Evolutionary conservation across 1,284 basidiomycete species (phyloP).

Genomic region (Thecaphora frezii): DNA sequence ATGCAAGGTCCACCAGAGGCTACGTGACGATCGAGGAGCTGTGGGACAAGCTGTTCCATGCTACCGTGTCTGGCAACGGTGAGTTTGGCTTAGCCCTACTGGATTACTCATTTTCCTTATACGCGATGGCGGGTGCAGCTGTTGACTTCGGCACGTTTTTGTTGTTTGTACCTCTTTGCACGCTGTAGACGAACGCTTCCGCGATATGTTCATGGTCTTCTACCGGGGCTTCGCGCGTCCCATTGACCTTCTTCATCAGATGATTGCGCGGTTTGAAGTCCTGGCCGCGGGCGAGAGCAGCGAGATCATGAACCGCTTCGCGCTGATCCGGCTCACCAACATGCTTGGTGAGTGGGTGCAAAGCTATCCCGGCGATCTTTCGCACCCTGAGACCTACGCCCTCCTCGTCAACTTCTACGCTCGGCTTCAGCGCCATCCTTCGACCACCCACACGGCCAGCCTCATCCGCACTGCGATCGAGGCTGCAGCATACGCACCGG

Average conservation of each 20-base stretch:
- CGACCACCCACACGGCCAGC: slow-evolving; percentile 36
- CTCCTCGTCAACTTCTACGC: slow-evolving; percentile 33
- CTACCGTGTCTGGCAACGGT: slow-evolving; percentile 43
- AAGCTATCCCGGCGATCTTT: slow-evolving; percentile 53
- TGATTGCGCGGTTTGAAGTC: slow-evolving; percentile 40
- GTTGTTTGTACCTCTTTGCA: not conserved
- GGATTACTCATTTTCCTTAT: not conserved
- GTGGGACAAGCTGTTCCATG: slow-evolving; percentile 53
- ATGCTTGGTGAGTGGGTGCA: slow-evolving; percentile 53
- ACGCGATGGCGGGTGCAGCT: too few species aligned
- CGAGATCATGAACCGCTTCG: slow-evolving; percentile 45
- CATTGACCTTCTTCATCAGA: slow-evolving; percentile 42
- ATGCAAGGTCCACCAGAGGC: slow-evolving; percentile 40
- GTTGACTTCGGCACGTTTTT: too few species aligned
- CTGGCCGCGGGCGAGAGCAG: slow-evolving; percentile 34
- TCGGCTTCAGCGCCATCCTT: slow-evolving; percentile 30
- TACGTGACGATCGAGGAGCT: slow-evolving; percentile 52
- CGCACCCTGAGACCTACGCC: slow-evolving; percentile 37
- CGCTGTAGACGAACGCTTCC: slow-evolving; percentile 30
- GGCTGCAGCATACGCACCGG: slow-evolving; percentile 24
- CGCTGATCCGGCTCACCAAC: slow-evolving; percentile 41
- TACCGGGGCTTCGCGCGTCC: slow-evolving; percentile 50
- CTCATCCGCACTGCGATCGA: slow-evolving; percentile 34
- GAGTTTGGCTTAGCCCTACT: slow-evolving; percentile 2
- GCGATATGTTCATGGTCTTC: slow-evolving; percentile 52